Percentiles rank a stretch among this genome's conserved stretches.
Evolutionary conservation across 1,284 basidiomycete genomes (phyloP).

Genomic region (Ceratobasidium sp.): DNA sequence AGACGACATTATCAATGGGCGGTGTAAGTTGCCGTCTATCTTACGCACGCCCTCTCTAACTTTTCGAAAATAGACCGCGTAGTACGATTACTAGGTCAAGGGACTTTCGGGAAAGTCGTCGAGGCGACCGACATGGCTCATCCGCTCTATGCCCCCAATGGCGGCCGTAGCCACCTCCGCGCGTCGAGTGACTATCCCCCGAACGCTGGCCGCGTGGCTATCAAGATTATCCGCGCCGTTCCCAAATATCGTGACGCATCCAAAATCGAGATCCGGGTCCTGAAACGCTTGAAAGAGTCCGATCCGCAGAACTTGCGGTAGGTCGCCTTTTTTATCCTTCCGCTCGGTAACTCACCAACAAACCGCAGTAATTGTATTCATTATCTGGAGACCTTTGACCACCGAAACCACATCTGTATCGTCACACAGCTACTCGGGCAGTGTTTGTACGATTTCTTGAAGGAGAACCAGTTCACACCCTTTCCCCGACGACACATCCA

Average conservation of each 20-base stretch:
- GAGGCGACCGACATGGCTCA: constrained; percentile 89
- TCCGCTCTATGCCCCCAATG: constrained; percentile 48
- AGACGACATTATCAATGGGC: constrained; percentile 86
- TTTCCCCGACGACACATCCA: constrained; percentile 98
- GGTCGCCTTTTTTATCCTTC: constrained; percentile 57
- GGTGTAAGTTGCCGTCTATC: constrained; percentile 69
- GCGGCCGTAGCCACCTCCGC: constrained; percentile 32
- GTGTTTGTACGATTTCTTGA: constrained; percentile 99
- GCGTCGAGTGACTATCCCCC: constrained; percentile 38
- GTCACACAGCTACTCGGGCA: constrained; percentile 97
- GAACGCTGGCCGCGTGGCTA: constrained; percentile 79
- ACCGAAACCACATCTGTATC: constrained; percentile 97
- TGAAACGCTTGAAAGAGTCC: constrained; percentile 90
- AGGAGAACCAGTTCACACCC: constrained; percentile 96
- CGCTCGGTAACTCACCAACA: constrained; percentile 48
- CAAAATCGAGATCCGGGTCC: constrained; percentile 97
- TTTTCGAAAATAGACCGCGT: constrained; percentile 78
- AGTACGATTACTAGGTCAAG: constrained; percentile 91
- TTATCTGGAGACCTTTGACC: constrained; percentile 94
- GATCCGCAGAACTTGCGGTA: constrained; percentile 93
- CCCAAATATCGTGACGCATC: constrained; percentile 98
- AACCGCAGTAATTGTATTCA: constrained; percentile 94
- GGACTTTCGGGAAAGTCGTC: constrained; percentile 99
- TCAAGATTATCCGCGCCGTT: constrained; percentile 98
- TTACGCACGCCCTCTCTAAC: neutral